A percentile compares a stretch with the other conserved stretches of the same genome.
These are phyloP conservation scores for Talaromyces nanjingensis DNA, from an alignment of 495 filamentous ascomycete species.

Conservation along the genomic window DNA sequence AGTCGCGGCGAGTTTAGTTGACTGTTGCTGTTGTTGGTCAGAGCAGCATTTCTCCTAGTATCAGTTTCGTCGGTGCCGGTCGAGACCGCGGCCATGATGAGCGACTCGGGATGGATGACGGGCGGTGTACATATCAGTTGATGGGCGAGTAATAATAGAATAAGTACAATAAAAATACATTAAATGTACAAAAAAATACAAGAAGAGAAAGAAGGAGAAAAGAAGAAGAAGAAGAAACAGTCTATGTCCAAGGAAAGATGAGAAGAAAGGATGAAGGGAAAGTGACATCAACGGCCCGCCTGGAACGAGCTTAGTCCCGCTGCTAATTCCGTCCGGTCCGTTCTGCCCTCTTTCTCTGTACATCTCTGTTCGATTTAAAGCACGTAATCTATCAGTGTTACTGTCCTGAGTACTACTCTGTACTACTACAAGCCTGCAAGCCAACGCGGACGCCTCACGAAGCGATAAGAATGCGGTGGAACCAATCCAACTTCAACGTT, in stretches of 20 bases:
- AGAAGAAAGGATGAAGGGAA: conserved; percentile 24
- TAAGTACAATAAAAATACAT: conserved; percentile 13
- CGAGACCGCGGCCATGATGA: conserved; percentile 26
- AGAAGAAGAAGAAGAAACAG: neutral
- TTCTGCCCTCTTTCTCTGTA: neutral
- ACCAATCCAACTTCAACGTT: neutral
- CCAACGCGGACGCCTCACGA: neutral
- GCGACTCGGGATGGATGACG: conserved; percentile 8
- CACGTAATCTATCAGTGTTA: neutral
- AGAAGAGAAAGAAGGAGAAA: neutral
- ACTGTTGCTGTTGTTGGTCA: conserved; percentile 11
- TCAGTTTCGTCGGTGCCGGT: conserved; percentile 17
- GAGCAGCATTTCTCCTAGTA: conserved; percentile 3
- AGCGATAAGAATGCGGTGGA: neutral
- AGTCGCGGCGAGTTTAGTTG: conserved; percentile 16
- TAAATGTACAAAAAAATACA: neutral
- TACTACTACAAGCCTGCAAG: neutral
- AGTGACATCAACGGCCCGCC: conserved; percentile 6
- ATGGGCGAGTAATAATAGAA: conserved; percentile 8
- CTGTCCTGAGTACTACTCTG: neutral
- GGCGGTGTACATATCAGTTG: neutral
- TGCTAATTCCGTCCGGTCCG: neutral
- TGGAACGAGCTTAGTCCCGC: neutral
- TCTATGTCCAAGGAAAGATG: conserved; percentile 10
- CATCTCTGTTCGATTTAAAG: neutral